phyloP scores from a whole-genome alignment of 331 rosid genomes.

The Acacia concinna region DNA sequence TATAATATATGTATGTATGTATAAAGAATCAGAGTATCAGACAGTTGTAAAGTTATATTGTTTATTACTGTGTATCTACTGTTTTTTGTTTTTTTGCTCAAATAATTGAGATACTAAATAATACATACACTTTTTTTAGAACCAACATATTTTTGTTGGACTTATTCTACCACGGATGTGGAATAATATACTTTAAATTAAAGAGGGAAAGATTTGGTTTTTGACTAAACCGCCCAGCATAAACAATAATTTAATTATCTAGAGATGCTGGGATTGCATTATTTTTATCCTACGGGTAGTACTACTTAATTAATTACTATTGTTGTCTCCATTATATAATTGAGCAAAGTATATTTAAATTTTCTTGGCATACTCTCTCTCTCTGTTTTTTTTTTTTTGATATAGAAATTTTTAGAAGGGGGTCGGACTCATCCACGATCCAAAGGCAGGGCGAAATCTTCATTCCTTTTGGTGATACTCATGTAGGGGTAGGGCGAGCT shows the following conservation, averaged over 20 bases:
- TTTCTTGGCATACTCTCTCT: too few species aligned
- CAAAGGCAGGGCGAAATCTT: too few species aligned
- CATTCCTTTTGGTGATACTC: too few species aligned
- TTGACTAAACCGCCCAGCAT: not conserved
- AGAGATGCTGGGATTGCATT: not conserved
- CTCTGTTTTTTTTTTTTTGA: too few species aligned
- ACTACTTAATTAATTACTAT: not conserved
- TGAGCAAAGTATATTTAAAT: not conserved
- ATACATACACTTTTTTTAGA: not conserved
- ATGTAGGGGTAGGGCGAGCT: too few species aligned
- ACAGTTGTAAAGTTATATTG: not conserved
- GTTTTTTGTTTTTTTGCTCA: not conserved
- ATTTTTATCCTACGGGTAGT: not conserved
- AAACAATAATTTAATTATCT: not conserved
- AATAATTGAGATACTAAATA: not conserved
- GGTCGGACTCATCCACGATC: too few species aligned
- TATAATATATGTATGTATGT: too few species aligned
- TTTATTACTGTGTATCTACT: not conserved
- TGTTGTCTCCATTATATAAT: not conserved
- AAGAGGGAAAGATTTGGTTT: not conserved
- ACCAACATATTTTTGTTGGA: not conserved
- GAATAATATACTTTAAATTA: conserved; percentile 1
- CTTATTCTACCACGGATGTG: not conserved
- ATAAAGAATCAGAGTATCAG: too few species aligned
- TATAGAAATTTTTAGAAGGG: too few species aligned